phyloP scores from a whole-genome alignment of 2,329 filamentous ascomycete genomes.

The Beauveria australis region DNA sequence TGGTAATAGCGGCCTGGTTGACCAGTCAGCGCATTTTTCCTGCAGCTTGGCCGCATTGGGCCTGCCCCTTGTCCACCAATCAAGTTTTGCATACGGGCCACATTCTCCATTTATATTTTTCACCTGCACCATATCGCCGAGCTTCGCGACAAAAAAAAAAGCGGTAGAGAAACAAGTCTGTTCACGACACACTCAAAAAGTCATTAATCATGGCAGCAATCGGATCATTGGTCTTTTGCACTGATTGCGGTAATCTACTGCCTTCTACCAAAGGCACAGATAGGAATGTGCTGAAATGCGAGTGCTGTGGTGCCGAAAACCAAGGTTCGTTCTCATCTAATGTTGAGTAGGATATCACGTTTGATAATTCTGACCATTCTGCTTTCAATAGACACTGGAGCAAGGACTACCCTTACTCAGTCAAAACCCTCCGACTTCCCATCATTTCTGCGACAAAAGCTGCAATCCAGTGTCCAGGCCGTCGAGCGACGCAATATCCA shows the following conservation, averaged over 20 bases:
- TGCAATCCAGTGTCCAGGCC: conserved; percentile 72
- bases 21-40: conserved; percentile 8
- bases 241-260: conserved; percentile 82
- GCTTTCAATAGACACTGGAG: conserved; percentile 53
- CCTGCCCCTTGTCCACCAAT: not conserved
- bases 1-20: not conserved
- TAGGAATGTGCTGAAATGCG: conserved; percentile 71
- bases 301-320: conserved; percentile 78
- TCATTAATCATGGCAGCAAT: conserved; percentile 66
- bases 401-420: conserved; percentile 67
- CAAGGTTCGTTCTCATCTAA: conserved; percentile 49
- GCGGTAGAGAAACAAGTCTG: not conserved
- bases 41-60: not conserved
- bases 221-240: conserved; percentile 87
- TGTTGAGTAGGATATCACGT: not conserved
- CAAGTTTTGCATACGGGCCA: not conserved
- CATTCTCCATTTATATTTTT: conserved; percentile 1
- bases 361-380: conserved; percentile 9
- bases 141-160: conserved; percentile 6
- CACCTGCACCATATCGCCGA: not conserved
- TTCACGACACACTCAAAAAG: conserved; percentile 10
- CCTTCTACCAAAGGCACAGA: conserved; percentile 70
- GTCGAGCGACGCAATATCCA: conserved; percentile 70
- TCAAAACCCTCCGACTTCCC: conserved; percentile 91
- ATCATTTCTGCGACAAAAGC: conserved; percentile 77